Evolutionary conservation across 2,329 filamentous ascomycete species (phyloP), one percentile per base, ranked within the genome.

Genomic region (Cadophora luteo-olivacea): DNA sequence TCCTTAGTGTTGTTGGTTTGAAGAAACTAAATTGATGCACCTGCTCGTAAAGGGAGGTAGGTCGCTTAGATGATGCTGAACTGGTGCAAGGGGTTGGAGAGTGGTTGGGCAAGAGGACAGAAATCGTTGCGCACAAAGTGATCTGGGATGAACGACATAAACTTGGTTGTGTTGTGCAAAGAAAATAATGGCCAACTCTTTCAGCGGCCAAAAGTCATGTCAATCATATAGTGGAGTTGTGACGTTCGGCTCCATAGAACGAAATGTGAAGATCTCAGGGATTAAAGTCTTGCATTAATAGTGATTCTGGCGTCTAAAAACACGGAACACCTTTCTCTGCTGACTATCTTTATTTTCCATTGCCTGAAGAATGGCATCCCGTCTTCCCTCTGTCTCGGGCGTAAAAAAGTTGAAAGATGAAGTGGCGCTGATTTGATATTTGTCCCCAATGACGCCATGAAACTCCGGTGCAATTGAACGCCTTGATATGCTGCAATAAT

Each of bases 341-440:
- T 48, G 58, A 61, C 58, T 29, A 60, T 41, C 6, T 61, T 61
- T 29, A 29, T 45, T 32, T 45, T 25, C 36, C 24, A n/a, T 24
- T 48, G 24, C 58, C 41, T 41, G 58, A 61, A 45, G 38, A 61
- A 61, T 36, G 58, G 58, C 58, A 45, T 48, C 22, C 1, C n/a
- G n/a, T 19, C 14, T n/a, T 32, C 38, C 38, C 7, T 45, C 58
- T 48, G 16, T 11, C 58, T 22, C 4, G 5, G 12, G 5, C 7
- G 16, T 11, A 16, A 19, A 5, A 19, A 48, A 32, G 3, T 2
- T 24, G 24, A 61, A 61, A 25, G 6, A 38, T 24, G 29, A 25
- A 71, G 65, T 65, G 65, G 60, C 65, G 67, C 69, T 70, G 65
- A 63, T 60, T 58, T 66, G 64, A 65, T 64, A 65, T 64, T 41